Base-by-base conservation (phyloP, 495 filamentous ascomycete genomes). In the Podospora bellae-mahoneyi region DNA sequence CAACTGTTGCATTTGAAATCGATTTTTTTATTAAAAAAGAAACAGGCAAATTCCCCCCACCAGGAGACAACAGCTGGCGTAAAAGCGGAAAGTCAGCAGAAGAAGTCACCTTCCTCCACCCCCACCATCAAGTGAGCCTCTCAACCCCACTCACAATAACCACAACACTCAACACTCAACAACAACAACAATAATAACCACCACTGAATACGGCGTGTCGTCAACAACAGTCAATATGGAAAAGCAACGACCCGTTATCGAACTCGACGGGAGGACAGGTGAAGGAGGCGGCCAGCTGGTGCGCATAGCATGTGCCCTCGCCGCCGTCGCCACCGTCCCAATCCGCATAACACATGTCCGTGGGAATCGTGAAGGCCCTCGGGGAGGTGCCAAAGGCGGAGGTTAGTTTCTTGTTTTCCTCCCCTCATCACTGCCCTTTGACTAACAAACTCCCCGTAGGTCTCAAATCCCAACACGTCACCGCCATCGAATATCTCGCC, bases 271-370 rank as follows among this genome's bases (percentile, higher is more conserved):
- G 44, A 77, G 84, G 58, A 91, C 86, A 0, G 91, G 94, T 15
- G 93, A 96, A 80, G 92, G 93, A 53, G 93, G 92, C 34, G 93
- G 92, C 9, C 92, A 97, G 76, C 81, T 97, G 1, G 84, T 95
- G 32, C 86, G 93, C 59, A 83, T 91, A 57, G 91, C 91, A 1
- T 77, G 91, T 34, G 85, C 84, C 10, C 78, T 96, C 1, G 87
- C 92, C 0, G 86, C 90, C 0, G 80, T 96, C 5, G 89, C 88
- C 7, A 78, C 82, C 5, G 83, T 79, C 7, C 86, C 92, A 5
- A 80, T 96, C 60, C 81, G 82, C 56, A 88, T 97, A 59, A 79
- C 84, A 32, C 73, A 91, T 71, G 88, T 95, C 19, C 84, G 93
- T 19, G 91, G 87, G 20, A 93, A 91, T 60, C 81, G 93, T 44